Evolutionary conservation across 2,329 filamentous ascomycete genomes (phyloP), one percentile per base, ranked within the genome.

Genomic region (Cladobotryum protrusum): DNA sequence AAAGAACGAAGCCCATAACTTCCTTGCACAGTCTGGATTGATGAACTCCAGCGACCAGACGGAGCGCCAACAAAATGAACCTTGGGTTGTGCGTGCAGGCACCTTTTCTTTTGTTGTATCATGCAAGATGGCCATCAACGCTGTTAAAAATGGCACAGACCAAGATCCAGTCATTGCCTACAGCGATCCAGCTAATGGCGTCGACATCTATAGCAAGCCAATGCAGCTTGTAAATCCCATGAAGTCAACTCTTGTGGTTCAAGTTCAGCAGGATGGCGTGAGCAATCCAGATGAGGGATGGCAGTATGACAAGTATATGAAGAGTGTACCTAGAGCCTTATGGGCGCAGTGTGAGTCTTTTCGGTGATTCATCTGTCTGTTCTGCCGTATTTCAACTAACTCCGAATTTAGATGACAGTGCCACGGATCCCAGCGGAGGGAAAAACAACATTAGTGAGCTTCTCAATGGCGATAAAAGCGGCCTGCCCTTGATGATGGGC

Each of bases 291-390:
- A 49, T 19, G 50, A 43, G 2, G 42, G 19, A 12, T 49, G 46
- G 41, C 41, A 36, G 35, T 45, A 34, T 14, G 43, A 50, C 15
- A 40, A 42, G n/a, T 33, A 46, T 13, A 35, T 40, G 17, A 49
- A 52, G 41, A 34, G 13, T 6, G 45, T 52, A 17, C 50, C 45
- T 3, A 33, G 15, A 1, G 50, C 33, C 11, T 19, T 52, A n/a
- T 52, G 50, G 50, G 46, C n/a, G 11, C 45, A 45, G 20, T 52
- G 50, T 52, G 43, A 52, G 50, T 43, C 32, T 12, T 3, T 4
- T 13, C 39, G 11, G 20, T 6, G 6, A 8, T 13, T 44, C 14
- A n/a, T 44, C 4, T 44, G 11, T 24, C 7, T 18, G 13, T 41
- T 3, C 5, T 2, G 20, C 37, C 4, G 9, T 35, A 11, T 29